Evolutionary conservation across 306 rosid species (phyloP).

Genomic region (Elaeagnus macrophylla): DNA sequence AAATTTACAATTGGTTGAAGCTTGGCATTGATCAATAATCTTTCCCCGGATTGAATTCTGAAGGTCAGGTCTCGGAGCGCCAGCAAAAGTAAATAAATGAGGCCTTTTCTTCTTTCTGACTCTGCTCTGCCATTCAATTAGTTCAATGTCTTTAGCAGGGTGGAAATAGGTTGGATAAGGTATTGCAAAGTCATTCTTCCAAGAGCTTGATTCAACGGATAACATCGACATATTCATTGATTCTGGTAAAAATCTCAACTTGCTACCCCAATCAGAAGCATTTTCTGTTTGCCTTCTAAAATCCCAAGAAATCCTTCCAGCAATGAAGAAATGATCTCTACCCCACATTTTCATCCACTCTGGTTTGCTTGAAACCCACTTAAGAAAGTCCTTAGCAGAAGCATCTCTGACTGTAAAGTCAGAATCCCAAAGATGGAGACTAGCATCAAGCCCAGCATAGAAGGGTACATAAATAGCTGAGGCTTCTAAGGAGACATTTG

Average conservation of each 20-base stretch:
- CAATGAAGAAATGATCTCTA: slow-evolving; percentile 74
- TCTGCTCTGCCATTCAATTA: slow-evolving; percentile 44
- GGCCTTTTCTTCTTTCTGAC: slow-evolving; percentile 35
- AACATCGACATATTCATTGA: slow-evolving; percentile 78
- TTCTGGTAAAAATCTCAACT: slow-evolving; percentile 62
- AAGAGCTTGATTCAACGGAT: slow-evolving; percentile 74
- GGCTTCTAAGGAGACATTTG: slow-evolving; percentile 51
- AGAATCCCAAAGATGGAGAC: slow-evolving; percentile 56
- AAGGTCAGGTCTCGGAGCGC: slow-evolving; percentile 73
- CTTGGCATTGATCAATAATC: slow-evolving; percentile 54
- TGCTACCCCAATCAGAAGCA: slow-evolving; percentile 67
- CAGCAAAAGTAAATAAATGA: slow-evolving; percentile 53
- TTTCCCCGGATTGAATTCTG: slow-evolving; percentile 44
- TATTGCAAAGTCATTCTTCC: slow-evolving; percentile 78
- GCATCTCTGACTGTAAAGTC: slow-evolving; percentile 49
- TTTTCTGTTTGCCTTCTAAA: slow-evolving; percentile 59
- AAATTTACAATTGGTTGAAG: slow-evolving; percentile 41
- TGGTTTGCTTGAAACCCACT: slow-evolving; percentile 31
- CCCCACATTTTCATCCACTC: slow-evolving; percentile 81
- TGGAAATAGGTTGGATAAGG: slow-evolving; percentile 83
- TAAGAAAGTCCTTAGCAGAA: slow-evolving; percentile 44
- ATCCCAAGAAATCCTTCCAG: slow-evolving; percentile 92
- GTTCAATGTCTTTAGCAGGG: slow-evolving; percentile 32
- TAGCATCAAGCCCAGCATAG: slow-evolving; percentile 81
- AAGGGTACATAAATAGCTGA: slow-evolving; percentile 74